Conservation (phyloP, 2,329 filamentous ascomycete species). For the Claviceps fusiformis region DNA sequence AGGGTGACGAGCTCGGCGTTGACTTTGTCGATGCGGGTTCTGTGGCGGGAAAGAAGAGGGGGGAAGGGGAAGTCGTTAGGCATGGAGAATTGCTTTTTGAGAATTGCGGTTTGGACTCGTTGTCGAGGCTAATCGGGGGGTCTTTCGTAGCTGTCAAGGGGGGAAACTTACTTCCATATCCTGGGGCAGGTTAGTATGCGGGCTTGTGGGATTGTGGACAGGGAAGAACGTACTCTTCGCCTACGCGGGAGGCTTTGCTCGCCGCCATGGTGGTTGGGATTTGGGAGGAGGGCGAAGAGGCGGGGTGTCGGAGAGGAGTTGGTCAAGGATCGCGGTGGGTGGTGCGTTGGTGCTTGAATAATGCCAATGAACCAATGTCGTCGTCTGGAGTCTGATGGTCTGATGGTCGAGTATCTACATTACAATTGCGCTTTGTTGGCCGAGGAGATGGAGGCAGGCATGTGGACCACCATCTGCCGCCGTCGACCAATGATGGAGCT, state of each 20-base stretch:
- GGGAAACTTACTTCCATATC: conserved; percentile 72
- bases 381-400: too few relatives aligned
- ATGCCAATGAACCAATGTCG: too few relatives aligned
- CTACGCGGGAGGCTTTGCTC: conserved; percentile 46
- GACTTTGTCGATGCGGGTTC: conserved; percentile 91
- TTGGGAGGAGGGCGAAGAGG: background rate
- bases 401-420: too few relatives aligned
- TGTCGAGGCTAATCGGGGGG: background rate
- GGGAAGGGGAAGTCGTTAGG: conserved; percentile 14
- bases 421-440: background rate
- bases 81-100: background rate
- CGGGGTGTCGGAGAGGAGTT: too few relatives aligned
- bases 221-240: conserved; percentile 41
- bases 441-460: too few relatives aligned
- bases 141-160: background rate
- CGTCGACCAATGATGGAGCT: too few relatives aligned
- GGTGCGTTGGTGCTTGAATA: too few relatives aligned
- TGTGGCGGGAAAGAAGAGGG: conserved; percentile 40
- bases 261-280: conserved; percentile 33
- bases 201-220: background rate
- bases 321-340: too few relatives aligned
- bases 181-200: conserved; percentile 33
- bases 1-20: conserved; percentile 95
- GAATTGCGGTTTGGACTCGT: background rate
- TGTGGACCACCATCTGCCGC: too few relatives aligned